A percentile compares a stretch with the other conserved stretches of the same genome.
Evolutionary conservation across 169 alveolate genomes (phyloP).

Genomic region (Blepharisma undulans): DNA sequence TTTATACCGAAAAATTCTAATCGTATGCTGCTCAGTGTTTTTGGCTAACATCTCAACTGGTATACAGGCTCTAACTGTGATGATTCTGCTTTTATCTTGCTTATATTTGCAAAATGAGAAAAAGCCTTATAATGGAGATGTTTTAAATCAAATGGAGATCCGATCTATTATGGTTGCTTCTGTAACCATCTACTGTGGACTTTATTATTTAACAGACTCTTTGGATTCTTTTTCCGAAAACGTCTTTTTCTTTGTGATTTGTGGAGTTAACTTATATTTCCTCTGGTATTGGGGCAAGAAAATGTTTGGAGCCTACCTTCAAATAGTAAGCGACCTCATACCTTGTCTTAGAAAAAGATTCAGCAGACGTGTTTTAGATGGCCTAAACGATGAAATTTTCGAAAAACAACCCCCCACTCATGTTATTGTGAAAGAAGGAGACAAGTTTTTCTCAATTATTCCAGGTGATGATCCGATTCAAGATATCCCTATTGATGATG

Average conservation of each 20-base stretch:
- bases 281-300: not conserved
- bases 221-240: not conserved
- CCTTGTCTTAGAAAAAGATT: not conserved
- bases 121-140: conserved; percentile 41
- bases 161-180: conserved; percentile 40
- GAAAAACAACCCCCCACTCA: not conserved
- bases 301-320: conserved; percentile 22
- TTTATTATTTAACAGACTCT: conserved; percentile 42
- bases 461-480: not conserved
- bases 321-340: not conserved
- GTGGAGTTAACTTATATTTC: not conserved
- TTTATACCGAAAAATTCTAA: conserved; percentile 41
- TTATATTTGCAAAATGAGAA: conserved; percentile 21
- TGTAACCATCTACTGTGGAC: conserved; percentile 54
- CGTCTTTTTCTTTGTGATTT: not conserved
- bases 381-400: not conserved
- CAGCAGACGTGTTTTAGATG: not conserved
- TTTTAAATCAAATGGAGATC: conserved; percentile 43
- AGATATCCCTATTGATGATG: not conserved
- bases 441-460: not conserved
- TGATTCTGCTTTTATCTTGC: conserved; percentile 38
- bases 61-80: conserved; percentile 45
- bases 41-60: conserved; percentile 14
- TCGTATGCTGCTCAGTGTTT: conserved; percentile 43
- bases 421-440: not conserved